A percentile compares a stretch with the other conserved stretches of the same genome.
These are phyloP conservation scores for Nitzschia sp. DNA, from an alignment of 108 stramenopile species.

Conservation along the genomic window DNA sequence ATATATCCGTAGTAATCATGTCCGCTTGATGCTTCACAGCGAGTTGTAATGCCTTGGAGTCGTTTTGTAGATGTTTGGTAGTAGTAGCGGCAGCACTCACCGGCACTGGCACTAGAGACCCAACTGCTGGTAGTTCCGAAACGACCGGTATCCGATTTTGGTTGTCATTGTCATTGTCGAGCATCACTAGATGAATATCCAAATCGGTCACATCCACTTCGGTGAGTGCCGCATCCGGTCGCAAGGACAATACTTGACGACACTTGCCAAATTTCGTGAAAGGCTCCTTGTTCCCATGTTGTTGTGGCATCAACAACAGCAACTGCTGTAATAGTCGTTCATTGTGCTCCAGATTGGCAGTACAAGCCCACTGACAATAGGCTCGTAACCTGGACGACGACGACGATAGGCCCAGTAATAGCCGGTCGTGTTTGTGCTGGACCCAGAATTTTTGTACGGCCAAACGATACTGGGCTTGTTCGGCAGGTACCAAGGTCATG, in stretches of 20 bases:
- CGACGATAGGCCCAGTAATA: slow-evolving; percentile 10
- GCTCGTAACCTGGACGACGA: not conserved
- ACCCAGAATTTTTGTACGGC: slow-evolving; percentile 26
- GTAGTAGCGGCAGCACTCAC: not conserved
- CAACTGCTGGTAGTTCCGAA: not conserved
- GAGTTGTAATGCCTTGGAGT: slow-evolving; percentile 24
- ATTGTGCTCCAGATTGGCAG: slow-evolving; percentile 9
- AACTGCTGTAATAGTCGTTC: slow-evolving; percentile 1
- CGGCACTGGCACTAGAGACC: not conserved
- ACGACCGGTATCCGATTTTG: not conserved
- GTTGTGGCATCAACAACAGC: not conserved
- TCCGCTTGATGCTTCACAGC: slow-evolving; percentile 21
- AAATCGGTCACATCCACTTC: slow-evolving; percentile 3
- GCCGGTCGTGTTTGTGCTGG: slow-evolving; percentile 16
- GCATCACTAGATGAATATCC: not conserved
- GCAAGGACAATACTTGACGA: slow-evolving; percentile 30
- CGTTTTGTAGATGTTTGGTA: slow-evolving; percentile 18
- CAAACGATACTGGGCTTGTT: slow-evolving; percentile 31
- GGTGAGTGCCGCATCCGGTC: not conserved
- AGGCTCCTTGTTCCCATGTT: too few species aligned
- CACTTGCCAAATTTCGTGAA: slow-evolving; percentile 22
- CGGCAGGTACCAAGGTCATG: not conserved
- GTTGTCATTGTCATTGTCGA: not conserved
- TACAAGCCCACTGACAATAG: slow-evolving; percentile 30
- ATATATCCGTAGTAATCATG: slow-evolving; percentile 30